Base-by-base conservation (phyloP, 176 grass and related monocot genomes). In the Rhynchospora tenuis region DNA sequence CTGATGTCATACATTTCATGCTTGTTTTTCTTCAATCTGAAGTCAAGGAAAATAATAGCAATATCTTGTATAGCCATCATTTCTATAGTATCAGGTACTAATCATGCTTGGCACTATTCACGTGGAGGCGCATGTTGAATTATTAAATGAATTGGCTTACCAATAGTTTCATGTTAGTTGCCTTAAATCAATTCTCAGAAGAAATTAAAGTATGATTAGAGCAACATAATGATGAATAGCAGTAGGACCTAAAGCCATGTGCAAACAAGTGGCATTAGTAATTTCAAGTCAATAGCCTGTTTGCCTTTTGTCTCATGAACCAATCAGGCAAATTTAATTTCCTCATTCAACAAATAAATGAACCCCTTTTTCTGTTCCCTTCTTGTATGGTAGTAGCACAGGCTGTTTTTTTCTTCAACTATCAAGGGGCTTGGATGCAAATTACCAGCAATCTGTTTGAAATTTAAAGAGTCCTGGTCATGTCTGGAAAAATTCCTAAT, bases 151-250 rank as follows among this genome's bases (percentile, higher is more conserved):
- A 48, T 82, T 65, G 50, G 13, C 67, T 62, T 14, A 9, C 23
- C 0, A 27, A 68, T 52, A 29, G 47, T 28, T 67, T 82, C 80
- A 50, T 82, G 80, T 82, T 82, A 67, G 80, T 67, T 82, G 80
- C 44, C 80, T 67, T 82, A 26, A 45, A 54, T 50, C 43, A 54
- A 51, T 82, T 46, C 47, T 82, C 2, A 4, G 13, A 54, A 28
- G 26, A 82, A 65, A 24, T 46, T 82, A 82, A 82, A 82, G 3
- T 47, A 82, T 50, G 23, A 50, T 82, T 82, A 33, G 61, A 82
- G 19, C 23, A 65, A 33, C 44, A 65, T 24, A 82, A 82, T 82
- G 80, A 82, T 82, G 57, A 61, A 19, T 31, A 67, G 58, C 43
- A 43, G 46, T 47, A 58, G 78, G 54, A 81, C 59, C 59, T 33